A percentile compares a stretch with the other conserved stretches of the same genome.
Evolutionary conservation across 192 early-diverging fungal species (phyloP).

Genomic region (Podila epicladia): DNA sequence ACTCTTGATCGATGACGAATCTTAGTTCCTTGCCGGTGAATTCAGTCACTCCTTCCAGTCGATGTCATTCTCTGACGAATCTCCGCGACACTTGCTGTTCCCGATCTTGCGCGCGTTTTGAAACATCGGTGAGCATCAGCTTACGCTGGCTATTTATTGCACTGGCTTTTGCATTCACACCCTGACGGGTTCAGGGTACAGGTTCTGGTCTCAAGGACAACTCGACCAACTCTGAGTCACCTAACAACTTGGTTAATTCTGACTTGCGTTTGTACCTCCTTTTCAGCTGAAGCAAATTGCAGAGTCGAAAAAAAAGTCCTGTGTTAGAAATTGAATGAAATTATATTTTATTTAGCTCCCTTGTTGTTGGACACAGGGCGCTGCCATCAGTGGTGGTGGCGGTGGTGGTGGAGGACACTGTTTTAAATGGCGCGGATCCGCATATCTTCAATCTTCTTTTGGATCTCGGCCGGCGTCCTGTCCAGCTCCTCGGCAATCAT

Average conservation of each 20-base stretch:
- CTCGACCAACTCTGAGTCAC: slow-evolving; percentile 7
- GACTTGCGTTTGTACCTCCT: background rate
- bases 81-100: no score
- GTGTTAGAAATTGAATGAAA: no score
- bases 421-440: slow-evolving; percentile 56
- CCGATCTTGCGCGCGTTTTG: background rate
- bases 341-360: no score
- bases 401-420: no score
- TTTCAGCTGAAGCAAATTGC: no score
- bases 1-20: no score
- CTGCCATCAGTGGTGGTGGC: no score
- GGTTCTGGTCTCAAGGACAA: background rate
- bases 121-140: background rate
- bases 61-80: no score
- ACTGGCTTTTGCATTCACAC: background rate
- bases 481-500: slow-evolving; percentile 90
- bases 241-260: slow-evolving; percentile 11
- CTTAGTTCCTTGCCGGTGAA: no score
- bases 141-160: background rate
- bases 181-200: background rate
- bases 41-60: no score
- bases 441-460: slow-evolving; percentile 96
- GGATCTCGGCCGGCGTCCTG: slow-evolving; percentile 82
- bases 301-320: no score
- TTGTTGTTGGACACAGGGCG: no score